Evolutionary conservation across 352 stramenopile species (phyloP).

Genomic region (Hyaloperonospora arabidopsidis): DNA sequence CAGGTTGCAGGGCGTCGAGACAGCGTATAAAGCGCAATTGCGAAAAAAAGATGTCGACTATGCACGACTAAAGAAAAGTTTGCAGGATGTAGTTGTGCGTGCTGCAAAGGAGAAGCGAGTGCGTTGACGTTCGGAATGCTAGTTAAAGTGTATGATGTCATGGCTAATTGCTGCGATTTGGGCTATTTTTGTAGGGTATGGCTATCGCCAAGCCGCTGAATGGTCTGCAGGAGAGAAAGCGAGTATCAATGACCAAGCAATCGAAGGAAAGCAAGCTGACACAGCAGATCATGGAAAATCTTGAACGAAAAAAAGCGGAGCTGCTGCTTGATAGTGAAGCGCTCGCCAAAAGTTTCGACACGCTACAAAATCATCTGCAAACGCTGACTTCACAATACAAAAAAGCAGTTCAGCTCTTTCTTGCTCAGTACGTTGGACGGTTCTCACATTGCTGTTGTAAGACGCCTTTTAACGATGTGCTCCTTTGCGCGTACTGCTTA

Average conservation of each 20-base stretch:
- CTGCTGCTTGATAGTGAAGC: slow-evolving; percentile 58
- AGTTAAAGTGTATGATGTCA: not conserved
- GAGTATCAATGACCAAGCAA: slow-evolving; percentile 24
- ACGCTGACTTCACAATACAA: slow-evolving; percentile 65
- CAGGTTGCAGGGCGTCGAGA: slow-evolving; percentile 66
- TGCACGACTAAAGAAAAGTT: slow-evolving; percentile 56
- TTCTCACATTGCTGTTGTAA: not conserved
- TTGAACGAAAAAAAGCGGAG: slow-evolving; percentile 55
- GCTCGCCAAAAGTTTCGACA: slow-evolving; percentile 47
- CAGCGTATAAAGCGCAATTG: slow-evolving; percentile 64
- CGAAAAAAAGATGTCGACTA: slow-evolving; percentile 71
- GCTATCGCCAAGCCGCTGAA: slow-evolving; percentile 41
- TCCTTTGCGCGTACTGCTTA: not conserved
- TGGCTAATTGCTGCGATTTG: not conserved
- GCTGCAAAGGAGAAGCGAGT: slow-evolving; percentile 55
- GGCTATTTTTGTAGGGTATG: slow-evolving; percentile 30
- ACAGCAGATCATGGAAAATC: slow-evolving; percentile 52
- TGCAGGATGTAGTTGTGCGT: slow-evolving; percentile 48
- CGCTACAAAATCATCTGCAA: slow-evolving; percentile 51
- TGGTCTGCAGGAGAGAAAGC: slow-evolving; percentile 27
- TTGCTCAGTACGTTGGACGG: slow-evolving; percentile 46
- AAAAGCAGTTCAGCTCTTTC: slow-evolving; percentile 59
- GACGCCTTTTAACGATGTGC: not conserved
- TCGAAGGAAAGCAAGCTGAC: slow-evolving; percentile 55
- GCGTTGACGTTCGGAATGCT: slow-evolving; percentile 1